These are phyloP conservation scores for Nicotiana obtusifolia DNA, from an alignment of 257 asterid species.

Conservation along the genomic window DNA sequence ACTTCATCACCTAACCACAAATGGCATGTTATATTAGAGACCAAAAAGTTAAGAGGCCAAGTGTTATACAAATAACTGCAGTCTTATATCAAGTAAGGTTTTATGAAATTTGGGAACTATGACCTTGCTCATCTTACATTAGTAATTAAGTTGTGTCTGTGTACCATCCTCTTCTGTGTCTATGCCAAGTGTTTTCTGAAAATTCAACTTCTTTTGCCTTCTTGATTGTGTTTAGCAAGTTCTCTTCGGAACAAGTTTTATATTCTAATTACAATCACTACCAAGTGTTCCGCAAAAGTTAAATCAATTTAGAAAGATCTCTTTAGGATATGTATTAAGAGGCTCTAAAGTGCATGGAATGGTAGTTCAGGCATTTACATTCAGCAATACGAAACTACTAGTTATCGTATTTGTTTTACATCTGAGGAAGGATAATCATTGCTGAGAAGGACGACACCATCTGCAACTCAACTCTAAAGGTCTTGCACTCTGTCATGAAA, in stretches of 20 bases:
- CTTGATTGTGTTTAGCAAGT: background rate
- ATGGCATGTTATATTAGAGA: background rate
- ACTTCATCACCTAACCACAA: background rate
- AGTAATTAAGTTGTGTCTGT: background rate
- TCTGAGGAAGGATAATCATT: background rate
- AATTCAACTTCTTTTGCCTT: background rate
- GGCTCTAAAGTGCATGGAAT: background rate
- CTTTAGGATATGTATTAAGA: background rate
- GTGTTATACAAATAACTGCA: background rate
- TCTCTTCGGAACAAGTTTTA: background rate
- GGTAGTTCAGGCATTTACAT: background rate
- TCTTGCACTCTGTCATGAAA: conserved; percentile 1
- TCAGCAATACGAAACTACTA: background rate
- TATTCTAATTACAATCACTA: background rate
- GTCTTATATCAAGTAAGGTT: background rate
- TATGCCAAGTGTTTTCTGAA: background rate
- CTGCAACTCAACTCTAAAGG: background rate
- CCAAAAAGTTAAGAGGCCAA: background rate
- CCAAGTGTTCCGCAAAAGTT: background rate
- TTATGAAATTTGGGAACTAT: background rate
- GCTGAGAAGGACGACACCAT: background rate
- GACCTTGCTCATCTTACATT: background rate
- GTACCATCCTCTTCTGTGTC: background rate
- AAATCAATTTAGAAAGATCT: background rate
- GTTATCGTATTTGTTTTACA: background rate